Evolutionary conservation across 768 basidiomycete species (phyloP), one percentile per base, ranked within the genome.

Genomic region (Russula vinacea): DNA sequence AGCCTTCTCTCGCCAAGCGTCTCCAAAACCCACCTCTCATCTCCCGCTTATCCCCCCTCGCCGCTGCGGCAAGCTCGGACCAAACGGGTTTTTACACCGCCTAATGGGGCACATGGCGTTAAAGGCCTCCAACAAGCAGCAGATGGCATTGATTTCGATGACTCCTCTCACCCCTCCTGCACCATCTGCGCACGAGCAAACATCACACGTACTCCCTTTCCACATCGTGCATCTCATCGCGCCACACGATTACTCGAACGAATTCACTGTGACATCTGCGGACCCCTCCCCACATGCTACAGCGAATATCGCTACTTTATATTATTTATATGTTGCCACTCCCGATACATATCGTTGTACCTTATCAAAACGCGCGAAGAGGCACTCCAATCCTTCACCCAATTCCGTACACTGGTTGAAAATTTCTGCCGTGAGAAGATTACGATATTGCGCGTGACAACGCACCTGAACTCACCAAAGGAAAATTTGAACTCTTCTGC

Each of bases 171-270:
- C 13, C 0, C 0, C 1, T n/a, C 44, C n/a, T 45, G 44, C n/a
- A 19, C 9, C 0, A 19, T n/a, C 1, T 45, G 44, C 5, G 19
- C 19, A 0, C 44, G n/a, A 9, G 44, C 44, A 1, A 45, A 45
- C 4, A 45, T 45, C 4, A n/a, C 2, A 4, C 5, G 19, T 0
- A n/a, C 44, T 3, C 19, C 44, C 4, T 45, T 45, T 9, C 44
- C 44, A 2, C 9, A n/a, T 7, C 7, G 4, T 0, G 2, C 44
- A 0, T 0, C 2, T 4, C 19, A 45, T 3, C 19, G n/a, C 1
- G 8, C 44, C 0, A n/a, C 44, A 2, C 2, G 19, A 0, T 2
- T 45, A 8, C 44, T 45, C 1, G 8, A 45, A 14, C 44, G 19
- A 0, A n/a, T 45, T 0, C 44, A 45, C 3, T 45, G 44, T 3